These are phyloP conservation scores for Butyriboletus loyo DNA, from an alignment of 768 basidiomycete species.

Conservation along the genomic window DNA sequence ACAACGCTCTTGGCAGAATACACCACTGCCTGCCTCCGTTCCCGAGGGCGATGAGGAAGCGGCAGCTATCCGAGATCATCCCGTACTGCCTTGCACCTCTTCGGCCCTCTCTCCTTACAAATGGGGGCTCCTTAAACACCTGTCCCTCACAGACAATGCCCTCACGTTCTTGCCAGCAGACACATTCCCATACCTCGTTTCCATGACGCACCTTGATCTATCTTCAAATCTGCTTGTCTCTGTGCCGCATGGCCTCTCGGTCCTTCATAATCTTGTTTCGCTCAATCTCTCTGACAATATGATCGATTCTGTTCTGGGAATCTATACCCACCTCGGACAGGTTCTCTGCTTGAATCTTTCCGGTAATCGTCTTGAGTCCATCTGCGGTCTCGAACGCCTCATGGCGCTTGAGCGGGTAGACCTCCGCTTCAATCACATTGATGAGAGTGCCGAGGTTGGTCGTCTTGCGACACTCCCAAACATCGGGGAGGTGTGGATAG, in stretches of 20 bases:
- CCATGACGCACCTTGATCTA: constrained; percentile 80
- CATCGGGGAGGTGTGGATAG: constrained; percentile 76
- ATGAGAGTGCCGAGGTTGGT: constrained; percentile 83
- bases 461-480: constrained; percentile 77
- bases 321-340: constrained; percentile 77
- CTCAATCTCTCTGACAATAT: constrained; percentile 97
- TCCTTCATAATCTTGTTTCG: constrained; percentile 77
- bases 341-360: constrained; percentile 78
- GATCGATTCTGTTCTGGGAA: constrained; percentile 91
- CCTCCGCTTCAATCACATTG: constrained; percentile 72
- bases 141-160: constrained; percentile 77
- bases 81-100: constrained; percentile 27
- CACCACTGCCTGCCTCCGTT: constrained; percentile 55
- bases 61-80: constrained; percentile 10
- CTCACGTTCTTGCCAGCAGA: constrained; percentile 77
- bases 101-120: constrained; percentile 52
- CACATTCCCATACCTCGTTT: constrained; percentile 61
- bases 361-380: constrained; percentile 87
- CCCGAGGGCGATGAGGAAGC: constrained; percentile 45
- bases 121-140: constrained; percentile 74
- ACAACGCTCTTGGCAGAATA: constrained; percentile 46
- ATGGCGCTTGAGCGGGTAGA: constrained; percentile 82
- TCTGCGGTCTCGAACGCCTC: constrained; percentile 92
- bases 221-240: constrained; percentile 90
- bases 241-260: constrained; percentile 72